Percentiles rank a stretch among this genome's conserved stretches.
phyloP scores from a whole-genome alignment of 1,284 basidiomycete species.

The Moesziomyces parantarcticus region DNA sequence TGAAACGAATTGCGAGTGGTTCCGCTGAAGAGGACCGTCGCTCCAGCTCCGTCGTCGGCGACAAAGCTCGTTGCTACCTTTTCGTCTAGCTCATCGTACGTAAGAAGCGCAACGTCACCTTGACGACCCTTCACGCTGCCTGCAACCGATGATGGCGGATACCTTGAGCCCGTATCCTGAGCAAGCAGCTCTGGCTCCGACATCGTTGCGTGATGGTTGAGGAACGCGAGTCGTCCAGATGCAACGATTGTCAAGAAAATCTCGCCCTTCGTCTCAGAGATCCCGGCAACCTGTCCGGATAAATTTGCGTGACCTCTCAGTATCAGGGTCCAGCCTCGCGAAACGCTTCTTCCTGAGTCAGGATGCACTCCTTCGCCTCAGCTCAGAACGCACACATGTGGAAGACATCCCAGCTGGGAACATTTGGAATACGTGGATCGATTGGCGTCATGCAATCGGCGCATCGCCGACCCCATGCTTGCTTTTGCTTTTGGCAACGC shows the following conservation, averaged over 20 bases:
- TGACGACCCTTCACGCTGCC: conserved; percentile 4
- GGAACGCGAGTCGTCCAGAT: too few species aligned
- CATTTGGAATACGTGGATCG: background rate
- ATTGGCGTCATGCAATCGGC: too few species aligned
- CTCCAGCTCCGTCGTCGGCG: conserved; percentile 47
- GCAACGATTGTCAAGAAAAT: too few species aligned
- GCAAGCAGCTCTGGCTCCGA: background rate
- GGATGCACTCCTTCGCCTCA: too few species aligned
- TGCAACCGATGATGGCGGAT: conserved; percentile 18
- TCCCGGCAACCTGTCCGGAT: conserved; percentile 22
- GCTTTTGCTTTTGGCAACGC: conserved; percentile 3
- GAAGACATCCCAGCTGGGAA: background rate
- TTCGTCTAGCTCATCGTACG: conserved; percentile 49
- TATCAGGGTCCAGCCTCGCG: conserved; percentile 4
- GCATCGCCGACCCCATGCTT: too few species aligned
- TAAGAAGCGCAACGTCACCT: conserved; percentile 51
- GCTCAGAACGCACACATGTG: too few species aligned
- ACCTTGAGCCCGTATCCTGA: background rate
- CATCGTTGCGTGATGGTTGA: conserved; percentile 3
- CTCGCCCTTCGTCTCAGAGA: too few species aligned
- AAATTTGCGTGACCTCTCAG: conserved; percentile 1
- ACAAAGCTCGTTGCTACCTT: conserved; percentile 36
- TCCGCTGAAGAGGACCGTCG: conserved; percentile 77
- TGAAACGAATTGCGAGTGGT: conserved; percentile 76
- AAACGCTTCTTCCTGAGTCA: background rate